A percentile compares a stretch with the other conserved stretches of the same genome.
These are phyloP conservation scores for Kalanchoe fedtschenkoi DNA, from an alignment of 164 flowering plant species.

Conservation along the genomic window DNA sequence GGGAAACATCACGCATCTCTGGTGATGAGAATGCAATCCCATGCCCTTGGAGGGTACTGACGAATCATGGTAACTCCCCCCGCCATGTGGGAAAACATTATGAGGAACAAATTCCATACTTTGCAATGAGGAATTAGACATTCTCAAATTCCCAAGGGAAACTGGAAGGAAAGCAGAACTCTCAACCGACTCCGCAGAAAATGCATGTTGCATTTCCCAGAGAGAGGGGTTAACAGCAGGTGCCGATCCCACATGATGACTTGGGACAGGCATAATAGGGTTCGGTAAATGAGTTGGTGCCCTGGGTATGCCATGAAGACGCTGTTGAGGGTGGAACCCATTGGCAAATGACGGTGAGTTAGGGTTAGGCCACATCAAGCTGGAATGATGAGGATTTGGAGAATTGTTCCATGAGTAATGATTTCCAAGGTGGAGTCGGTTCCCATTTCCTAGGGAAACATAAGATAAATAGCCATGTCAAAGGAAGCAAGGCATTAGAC, in stretches of 20 bases:
- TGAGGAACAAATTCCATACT: slow-evolving; percentile 65
- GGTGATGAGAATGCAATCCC: slow-evolving; percentile 56
- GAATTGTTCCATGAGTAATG: background rate
- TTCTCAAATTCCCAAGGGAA: slow-evolving; percentile 57
- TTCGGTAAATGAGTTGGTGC: slow-evolving; percentile 41
- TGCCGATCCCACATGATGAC: slow-evolving; percentile 81
- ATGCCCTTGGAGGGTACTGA: slow-evolving; percentile 33
- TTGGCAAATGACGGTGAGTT: slow-evolving; percentile 61
- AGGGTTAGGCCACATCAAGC: slow-evolving; percentile 63
- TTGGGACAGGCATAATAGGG: slow-evolving; percentile 32
- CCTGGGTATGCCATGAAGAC: slow-evolving; percentile 22
- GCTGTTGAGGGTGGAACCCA: slow-evolving; percentile 25
- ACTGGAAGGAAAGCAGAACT: slow-evolving; percentile 58
- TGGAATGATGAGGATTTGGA: slow-evolving; percentile 17
- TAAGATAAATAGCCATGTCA: background rate
- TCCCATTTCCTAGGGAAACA: slow-evolving; percentile 3
- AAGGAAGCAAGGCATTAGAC: background rate
- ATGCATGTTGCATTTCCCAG: slow-evolving; percentile 62
- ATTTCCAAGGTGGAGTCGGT: background rate
- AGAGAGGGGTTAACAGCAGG: slow-evolving; percentile 60
- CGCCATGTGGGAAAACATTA: slow-evolving; percentile 42
- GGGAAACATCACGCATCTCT: slow-evolving; percentile 58
- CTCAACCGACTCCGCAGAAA: slow-evolving; percentile 57
- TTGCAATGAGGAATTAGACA: slow-evolving; percentile 44
- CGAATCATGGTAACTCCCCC: slow-evolving; percentile 53